Evolutionary conservation across 805 yeast genomes (phyloP).

Genomic region (Nakazawaea wickerhamii): DNA sequence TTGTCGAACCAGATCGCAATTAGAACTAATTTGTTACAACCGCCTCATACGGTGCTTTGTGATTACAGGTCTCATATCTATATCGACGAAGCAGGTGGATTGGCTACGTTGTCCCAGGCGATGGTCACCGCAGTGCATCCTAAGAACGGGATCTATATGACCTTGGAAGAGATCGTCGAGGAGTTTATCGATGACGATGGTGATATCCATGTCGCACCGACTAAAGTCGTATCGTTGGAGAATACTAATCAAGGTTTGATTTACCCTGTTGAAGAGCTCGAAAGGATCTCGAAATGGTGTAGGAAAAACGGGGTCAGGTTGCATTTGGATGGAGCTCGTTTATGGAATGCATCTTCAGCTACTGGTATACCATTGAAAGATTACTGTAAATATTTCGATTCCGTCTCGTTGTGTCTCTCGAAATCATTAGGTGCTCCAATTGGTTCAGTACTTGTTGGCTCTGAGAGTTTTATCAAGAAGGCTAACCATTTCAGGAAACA

Average conservation of each 20-base stretch:
- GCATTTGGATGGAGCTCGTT: conserved; percentile 91
- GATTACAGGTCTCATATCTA: conserved; percentile 83
- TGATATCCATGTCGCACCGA: conserved; percentile 86
- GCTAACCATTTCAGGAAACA: conserved; percentile 88
- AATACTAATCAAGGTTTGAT: conserved; percentile 84
- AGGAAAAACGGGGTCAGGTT: conserved; percentile 48
- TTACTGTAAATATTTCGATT: conserved; percentile 74
- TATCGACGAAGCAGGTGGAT: conserved; percentile 84
- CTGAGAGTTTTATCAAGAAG: conserved; percentile 47
- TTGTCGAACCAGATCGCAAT: conserved; percentile 84
- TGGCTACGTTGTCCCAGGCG: conserved; percentile 84
- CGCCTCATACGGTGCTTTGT: conserved; percentile 81
- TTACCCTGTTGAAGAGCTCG: conserved; percentile 73
- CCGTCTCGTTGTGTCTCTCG: conserved; percentile 82
- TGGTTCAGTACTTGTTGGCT: conserved; percentile 82
- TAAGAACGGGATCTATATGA: conserved; percentile 65
- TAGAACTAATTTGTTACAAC: conserved; percentile 68
- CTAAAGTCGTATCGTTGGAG: conserved; percentile 76
- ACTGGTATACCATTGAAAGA: conserved; percentile 63
- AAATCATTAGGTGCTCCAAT: conserved; percentile 92
- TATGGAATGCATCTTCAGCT: conserved; percentile 81
- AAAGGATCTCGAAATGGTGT: conserved; percentile 67
- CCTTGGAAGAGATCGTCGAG: conserved; percentile 69
- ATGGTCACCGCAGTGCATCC: conserved; percentile 86
- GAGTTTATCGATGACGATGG: conserved; percentile 64